Base-by-base conservation (phyloP, 805 yeast genomes). In the Priceomyces haplophilus region DNA sequence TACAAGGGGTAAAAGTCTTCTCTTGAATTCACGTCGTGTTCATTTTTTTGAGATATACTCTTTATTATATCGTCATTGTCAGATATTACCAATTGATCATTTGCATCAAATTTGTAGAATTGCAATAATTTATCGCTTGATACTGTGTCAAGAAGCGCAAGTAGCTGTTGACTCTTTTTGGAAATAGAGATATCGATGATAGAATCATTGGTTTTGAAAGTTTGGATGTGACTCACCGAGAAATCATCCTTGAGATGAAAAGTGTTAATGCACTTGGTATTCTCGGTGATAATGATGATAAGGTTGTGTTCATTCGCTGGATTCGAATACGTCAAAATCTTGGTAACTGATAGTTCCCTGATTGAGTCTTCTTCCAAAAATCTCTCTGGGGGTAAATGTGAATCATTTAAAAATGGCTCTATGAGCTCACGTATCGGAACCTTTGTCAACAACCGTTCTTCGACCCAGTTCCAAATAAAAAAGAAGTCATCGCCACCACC, bases 401-500 rank as follows among this genome's bases (percentile, higher is more conserved):
- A 61, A 6, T 79, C 81, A 30, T 64, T 75, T 46, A 86, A 67
- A 51, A 67, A 76, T 19, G 60, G 55, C 43, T 57, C 57, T 6
- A 68, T 42, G 15, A 67, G 43, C 0, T 69, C 67, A 20, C 73
- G 65, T 18, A 84, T 64, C 17, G 79, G 73, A 35, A 83, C 68
- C 41, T 72, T 71, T 21, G 71, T 67, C 3, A 85, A 45, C 44
- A 76, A 65, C 13, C 69, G 56, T 19, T 69, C 67, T 11, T 64
- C 56, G 41, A 59, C 61, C 96, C 97, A 89, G 47, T 86, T 73
- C 97, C 98, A 91, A 15, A 80, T 59, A 46, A 77, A 71, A 10
- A 93, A 55, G 50, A 62, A 80, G 41, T 78, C 79, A 59, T 93
- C 99, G 50, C 99, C 99, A 27, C 99, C 99, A 3, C 84, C 98